phyloP scores from a whole-genome alignment of 1,139 yeast genomes.

The Suhomyces chickasaworum region DNA sequence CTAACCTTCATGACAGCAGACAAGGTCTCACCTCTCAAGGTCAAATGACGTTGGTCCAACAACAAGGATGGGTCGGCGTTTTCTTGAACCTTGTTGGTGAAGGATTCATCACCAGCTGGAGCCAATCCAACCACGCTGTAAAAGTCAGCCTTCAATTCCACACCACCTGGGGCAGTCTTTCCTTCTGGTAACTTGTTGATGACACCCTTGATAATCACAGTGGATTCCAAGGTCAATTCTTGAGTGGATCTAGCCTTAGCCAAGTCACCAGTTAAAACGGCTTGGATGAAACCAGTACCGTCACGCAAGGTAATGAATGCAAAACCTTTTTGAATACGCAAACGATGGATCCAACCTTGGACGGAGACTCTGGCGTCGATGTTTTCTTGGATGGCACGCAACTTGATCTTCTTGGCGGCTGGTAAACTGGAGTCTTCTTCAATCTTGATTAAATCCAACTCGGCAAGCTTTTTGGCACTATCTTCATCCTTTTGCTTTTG shows the following conservation, averaged over 20 bases:
- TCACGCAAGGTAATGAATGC: constrained; percentile 92
- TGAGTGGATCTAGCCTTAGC: constrained; percentile 87
- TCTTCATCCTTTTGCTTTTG: constrained; percentile 64
- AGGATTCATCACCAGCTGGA: constrained; percentile 94
- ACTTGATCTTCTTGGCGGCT: constrained; percentile 65
- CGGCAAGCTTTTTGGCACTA: constrained; percentile 71
- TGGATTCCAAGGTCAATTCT: constrained; percentile 85
- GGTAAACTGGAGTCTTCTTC: constrained; percentile 75
- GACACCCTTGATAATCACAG: constrained; percentile 77
- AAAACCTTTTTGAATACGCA: constrained; percentile 88
- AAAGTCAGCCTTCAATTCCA: constrained; percentile 88
- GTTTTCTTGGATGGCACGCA: constrained; percentile 52
- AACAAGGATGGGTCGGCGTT: constrained; percentile 90
- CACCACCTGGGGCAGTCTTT: constrained; percentile 96
- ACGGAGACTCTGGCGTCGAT: constrained; percentile 70
- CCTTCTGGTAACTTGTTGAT: constrained; percentile 90
- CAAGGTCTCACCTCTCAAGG: constrained; percentile 92
- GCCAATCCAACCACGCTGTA: constrained; percentile 89
- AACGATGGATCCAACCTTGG: constrained; percentile 96
- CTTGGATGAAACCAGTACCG: constrained; percentile 89
- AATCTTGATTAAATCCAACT: constrained; percentile 70
- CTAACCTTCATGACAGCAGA: constrained; percentile 96
- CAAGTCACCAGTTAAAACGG: constrained; percentile 85
- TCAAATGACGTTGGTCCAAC: constrained; percentile 92
- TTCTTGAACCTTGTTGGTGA: constrained; percentile 92